Evolutionary conservation across 768 basidiomycete genomes (phyloP).

Genomic region (Peribolospora kevripleyi): DNA sequence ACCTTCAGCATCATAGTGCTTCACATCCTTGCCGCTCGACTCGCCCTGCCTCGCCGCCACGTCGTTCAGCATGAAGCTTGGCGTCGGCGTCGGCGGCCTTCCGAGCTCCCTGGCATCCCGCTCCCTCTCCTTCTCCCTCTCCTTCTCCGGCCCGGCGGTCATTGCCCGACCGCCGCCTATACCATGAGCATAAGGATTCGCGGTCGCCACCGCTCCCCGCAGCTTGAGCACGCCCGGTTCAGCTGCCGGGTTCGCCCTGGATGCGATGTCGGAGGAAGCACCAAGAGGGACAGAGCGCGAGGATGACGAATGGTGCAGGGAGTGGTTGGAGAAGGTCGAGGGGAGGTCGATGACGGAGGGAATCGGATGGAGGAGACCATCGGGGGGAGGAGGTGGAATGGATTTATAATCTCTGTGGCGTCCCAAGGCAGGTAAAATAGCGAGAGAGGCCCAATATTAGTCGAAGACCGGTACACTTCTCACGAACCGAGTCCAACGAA

Average conservation of each 20-base stretch:
- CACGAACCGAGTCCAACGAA: neutral
- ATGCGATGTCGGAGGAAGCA: neutral
- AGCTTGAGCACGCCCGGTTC: neutral
- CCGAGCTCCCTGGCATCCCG: neutral
- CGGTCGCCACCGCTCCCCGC: neutral
- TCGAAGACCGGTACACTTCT: neutral
- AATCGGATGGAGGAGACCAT: conserved; percentile 33
- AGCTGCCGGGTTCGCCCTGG: neutral
- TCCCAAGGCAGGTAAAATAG: neutral
- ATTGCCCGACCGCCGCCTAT: neutral
- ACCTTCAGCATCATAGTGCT: conserved; percentile 75
- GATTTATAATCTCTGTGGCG: neutral
- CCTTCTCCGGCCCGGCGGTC: neutral
- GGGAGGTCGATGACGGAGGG: conserved; percentile 71
- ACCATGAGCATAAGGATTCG: neutral
- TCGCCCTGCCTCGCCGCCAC: neutral
- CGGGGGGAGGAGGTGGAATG: neutral
- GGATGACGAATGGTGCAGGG: neutral
- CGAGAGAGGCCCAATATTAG: neutral
- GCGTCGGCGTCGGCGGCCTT: conserved; percentile 8
- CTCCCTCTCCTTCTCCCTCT: neutral
- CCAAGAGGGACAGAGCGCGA: neutral
- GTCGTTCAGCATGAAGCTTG: conserved; percentile 3
- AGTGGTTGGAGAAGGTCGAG: conserved; percentile 1
- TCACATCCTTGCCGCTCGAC: conserved; percentile 21